These are phyloP conservation scores for Groenewaldozyma salmanticensis DNA, from an alignment of 805 yeast genomes.

Conservation along the genomic window DNA sequence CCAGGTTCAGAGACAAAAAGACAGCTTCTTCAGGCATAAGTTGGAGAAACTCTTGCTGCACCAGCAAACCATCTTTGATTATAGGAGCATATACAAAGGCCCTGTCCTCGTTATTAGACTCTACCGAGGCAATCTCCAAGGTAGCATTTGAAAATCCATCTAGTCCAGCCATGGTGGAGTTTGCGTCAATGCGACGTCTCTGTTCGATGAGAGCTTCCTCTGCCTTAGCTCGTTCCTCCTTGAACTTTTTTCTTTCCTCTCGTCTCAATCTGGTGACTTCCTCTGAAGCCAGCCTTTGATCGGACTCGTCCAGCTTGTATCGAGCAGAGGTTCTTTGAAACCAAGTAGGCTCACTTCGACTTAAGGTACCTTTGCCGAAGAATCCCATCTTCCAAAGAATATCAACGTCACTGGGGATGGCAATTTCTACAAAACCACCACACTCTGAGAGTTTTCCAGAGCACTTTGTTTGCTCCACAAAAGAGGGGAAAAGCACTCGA, in stretches of 20 bases:
- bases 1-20: conserved; percentile 53
- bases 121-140: background rate
- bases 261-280: conserved; percentile 70
- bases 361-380: conserved; percentile 84
- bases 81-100: conserved; percentile 12
- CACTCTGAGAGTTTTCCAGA: conserved; percentile 14
- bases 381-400: conserved; percentile 77
- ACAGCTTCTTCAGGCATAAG: conserved; percentile 68
- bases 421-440: conserved; percentile 27
- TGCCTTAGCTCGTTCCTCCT: conserved; percentile 50
- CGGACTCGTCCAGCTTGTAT: conserved; percentile 36
- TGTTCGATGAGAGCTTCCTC: conserved; percentile 41
- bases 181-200: conserved; percentile 29
- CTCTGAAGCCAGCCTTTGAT: conserved; percentile 40
- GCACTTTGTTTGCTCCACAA: conserved; percentile 14
- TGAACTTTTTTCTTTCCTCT: conserved; percentile 61
- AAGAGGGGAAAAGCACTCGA: conserved; percentile 14
- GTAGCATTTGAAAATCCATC: conserved; percentile 9
- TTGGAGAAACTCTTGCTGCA: conserved; percentile 41
- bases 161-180: conserved; percentile 26
- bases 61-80: conserved; percentile 22
- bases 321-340: conserved; percentile 49
- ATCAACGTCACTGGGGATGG: conserved; percentile 35
- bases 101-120: conserved; percentile 27
- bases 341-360: conserved; percentile 95